A percentile compares a stretch with the other conserved stretches of the same genome.
These are phyloP conservation scores for Erysimum cheiranthoides DNA, from an alignment of 345 rosid species.

Conservation along the genomic window DNA sequence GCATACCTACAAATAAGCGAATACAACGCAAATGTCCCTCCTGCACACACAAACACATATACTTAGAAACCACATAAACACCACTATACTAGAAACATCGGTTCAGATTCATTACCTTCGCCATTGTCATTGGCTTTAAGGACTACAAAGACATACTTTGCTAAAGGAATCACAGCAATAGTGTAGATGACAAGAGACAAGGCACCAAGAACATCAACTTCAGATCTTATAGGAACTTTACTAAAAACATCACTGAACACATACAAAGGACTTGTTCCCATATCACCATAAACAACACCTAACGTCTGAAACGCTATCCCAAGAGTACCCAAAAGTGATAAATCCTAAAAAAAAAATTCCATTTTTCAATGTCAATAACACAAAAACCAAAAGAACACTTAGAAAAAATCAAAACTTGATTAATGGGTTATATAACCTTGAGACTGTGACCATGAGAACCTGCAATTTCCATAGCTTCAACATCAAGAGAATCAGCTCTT, in stretches of 20 bases:
- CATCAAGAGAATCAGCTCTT: constrained; percentile 87
- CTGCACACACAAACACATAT: constrained; percentile 52
- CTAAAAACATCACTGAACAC: constrained; percentile 94
- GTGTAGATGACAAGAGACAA: constrained; percentile 92
- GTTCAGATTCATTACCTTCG: constrained; percentile 58
- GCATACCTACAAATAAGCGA: constrained; percentile 92
- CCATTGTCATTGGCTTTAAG: constrained; percentile 98
- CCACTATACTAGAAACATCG: constrained; percentile 28
- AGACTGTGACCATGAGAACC: constrained; percentile 59
- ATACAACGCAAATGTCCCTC: constrained; percentile 97
- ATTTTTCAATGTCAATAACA: constrained; percentile 18
- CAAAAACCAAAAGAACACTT: background rate
- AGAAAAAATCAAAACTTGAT: constrained; percentile 33
- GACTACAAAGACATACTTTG: constrained; percentile 91
- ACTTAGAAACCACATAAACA: constrained; percentile 54
- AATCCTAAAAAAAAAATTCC: constrained; percentile 56
- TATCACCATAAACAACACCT: constrained; percentile 96
- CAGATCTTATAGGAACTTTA: constrained; percentile 77
- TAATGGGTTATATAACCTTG: constrained; percentile 54
- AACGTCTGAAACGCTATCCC: constrained; percentile 95
- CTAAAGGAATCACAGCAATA: constrained; percentile 84
- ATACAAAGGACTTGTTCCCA: constrained; percentile 98
- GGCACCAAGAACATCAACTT: constrained; percentile 92
- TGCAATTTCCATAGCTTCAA: constrained; percentile 93
- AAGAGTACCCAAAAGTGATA: constrained; percentile 66